Evolutionary conservation across 129 eudicot genomes (phyloP).

Genomic region (Flaveria bidentis): DNA sequence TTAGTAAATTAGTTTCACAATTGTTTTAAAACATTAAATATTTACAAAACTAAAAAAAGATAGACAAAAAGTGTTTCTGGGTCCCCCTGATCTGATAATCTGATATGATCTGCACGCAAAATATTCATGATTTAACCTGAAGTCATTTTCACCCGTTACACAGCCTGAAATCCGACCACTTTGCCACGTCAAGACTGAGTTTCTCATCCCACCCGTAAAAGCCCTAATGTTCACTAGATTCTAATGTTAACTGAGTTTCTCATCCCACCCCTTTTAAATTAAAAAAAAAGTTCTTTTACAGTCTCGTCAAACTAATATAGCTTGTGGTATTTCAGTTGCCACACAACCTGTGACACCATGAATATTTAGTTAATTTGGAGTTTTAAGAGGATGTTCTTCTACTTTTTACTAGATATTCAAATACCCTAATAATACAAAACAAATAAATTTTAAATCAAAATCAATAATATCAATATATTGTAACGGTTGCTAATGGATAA

Average conservation of each 20-base stretch:
- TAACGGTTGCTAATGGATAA: background rate
- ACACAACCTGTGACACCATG: background rate
- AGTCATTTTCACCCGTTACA: too few species aligned
- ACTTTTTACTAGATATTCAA: background rate
- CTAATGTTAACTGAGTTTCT: slow-evolving; percentile 10
- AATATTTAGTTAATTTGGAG: background rate
- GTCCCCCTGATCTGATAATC: background rate
- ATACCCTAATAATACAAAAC: slow-evolving; percentile 14
- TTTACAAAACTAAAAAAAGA: background rate
- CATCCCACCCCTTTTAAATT: background rate
- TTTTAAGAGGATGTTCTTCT: background rate
- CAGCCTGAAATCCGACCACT: background rate
- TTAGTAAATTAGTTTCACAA: background rate
- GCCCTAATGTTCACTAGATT: slow-evolving; percentile 2
- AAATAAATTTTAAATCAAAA: background rate
- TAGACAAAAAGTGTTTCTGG: background rate
- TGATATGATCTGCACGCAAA: background rate
- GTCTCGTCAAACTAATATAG: slow-evolving; percentile 13
- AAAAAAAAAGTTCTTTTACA: background rate
- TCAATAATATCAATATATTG: slow-evolving; percentile 17
- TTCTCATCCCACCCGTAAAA: too few species aligned
- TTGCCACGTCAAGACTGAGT: background rate
- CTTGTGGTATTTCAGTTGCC: background rate
- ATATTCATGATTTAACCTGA: background rate
- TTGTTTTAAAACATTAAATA: background rate